A percentile compares a stretch with the other conserved stretches of the same genome.
Evolutionary conservation across 2,329 filamentous ascomycete species (phyloP).

Genomic region (Xylariales sp.): DNA sequence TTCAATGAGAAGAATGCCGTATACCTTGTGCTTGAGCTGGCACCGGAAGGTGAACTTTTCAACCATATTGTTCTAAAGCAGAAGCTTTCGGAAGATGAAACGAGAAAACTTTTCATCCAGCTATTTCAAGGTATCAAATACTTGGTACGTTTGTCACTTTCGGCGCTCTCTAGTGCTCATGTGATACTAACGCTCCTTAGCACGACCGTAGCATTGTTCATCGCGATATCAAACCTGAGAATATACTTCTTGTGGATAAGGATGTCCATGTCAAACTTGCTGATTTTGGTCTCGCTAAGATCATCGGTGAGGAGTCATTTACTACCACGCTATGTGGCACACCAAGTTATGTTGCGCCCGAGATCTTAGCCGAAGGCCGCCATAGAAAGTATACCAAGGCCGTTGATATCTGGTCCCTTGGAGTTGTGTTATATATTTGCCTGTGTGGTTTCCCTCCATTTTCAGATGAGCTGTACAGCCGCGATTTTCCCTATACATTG

Average conservation of each 20-base stretch:
- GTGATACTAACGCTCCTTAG: constrained; percentile 58
- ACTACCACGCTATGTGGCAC: constrained; percentile 96
- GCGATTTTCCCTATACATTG: constrained; percentile 85
- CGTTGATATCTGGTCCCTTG: constrained; percentile 95
- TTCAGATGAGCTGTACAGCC: constrained; percentile 87
- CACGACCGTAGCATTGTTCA: constrained; percentile 98
- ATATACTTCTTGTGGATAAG: constrained; percentile 89
- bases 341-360: constrained; percentile 96
- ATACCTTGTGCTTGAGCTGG: constrained; percentile 90
- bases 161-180: constrained; percentile 45
- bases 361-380: constrained; percentile 86
- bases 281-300: constrained; percentile 97
- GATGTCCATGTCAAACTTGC: constrained; percentile 89
- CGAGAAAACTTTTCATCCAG: constrained; percentile 88
- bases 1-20: constrained; percentile 93
- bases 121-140: constrained; percentile 96
- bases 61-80: constrained; percentile 93
- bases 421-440: constrained; percentile 98
- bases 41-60: constrained; percentile 93
- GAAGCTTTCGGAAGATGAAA: constrained; percentile 85
- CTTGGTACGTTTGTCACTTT: constrained; percentile 69
- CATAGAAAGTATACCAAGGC: constrained; percentile 92
- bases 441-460: constrained; percentile 97
- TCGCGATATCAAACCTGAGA: constrained; percentile 97
- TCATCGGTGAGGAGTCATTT: constrained; percentile 98